phyloP scores from a whole-genome alignment of 768 basidiomycete genomes.

The Collybiopsis confluens region DNA sequence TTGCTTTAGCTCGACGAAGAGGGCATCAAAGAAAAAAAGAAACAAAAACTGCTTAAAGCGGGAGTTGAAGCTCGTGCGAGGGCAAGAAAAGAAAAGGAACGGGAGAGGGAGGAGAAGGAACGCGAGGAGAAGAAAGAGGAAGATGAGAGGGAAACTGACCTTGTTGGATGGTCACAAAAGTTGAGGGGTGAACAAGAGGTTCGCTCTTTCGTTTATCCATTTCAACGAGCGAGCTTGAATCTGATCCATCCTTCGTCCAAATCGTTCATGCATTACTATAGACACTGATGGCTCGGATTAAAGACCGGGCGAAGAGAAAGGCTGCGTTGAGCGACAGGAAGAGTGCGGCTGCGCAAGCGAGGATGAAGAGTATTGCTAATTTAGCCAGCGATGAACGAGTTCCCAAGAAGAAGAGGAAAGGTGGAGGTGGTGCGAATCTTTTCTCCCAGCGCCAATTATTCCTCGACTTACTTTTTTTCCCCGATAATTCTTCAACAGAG shows the following conservation, averaged over 20 bases:
- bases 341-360: conserved; percentile 88
- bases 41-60: conserved; percentile 89
- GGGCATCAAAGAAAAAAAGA: conserved; percentile 88
- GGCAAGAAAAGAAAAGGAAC: conserved; percentile 69
- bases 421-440: conserved; percentile 57
- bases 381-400: conserved; percentile 84
- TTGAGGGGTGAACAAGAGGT: conserved; percentile 83
- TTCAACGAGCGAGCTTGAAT: too few species aligned
- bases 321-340: conserved; percentile 87
- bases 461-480: neutral
- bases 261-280: too few species aligned
- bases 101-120: conserved; percentile 68
- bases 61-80: conserved; percentile 89
- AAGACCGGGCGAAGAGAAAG: conserved; percentile 72
- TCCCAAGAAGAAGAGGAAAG: conserved; percentile 82
- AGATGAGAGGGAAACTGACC: conserved; percentile 69
- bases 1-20: conserved; percentile 83
- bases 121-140: conserved; percentile 54
- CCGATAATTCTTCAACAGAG: conserved; percentile 43
- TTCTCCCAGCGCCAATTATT: neutral
- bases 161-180: conserved; percentile 68
- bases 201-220: too few species aligned
- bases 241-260: too few species aligned
- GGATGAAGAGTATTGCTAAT: conserved; percentile 94
- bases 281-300: conserved; percentile 80